Base-by-base conservation (phyloP, 768 basidiomycete species). In the Tephrocybe sp. region DNA sequence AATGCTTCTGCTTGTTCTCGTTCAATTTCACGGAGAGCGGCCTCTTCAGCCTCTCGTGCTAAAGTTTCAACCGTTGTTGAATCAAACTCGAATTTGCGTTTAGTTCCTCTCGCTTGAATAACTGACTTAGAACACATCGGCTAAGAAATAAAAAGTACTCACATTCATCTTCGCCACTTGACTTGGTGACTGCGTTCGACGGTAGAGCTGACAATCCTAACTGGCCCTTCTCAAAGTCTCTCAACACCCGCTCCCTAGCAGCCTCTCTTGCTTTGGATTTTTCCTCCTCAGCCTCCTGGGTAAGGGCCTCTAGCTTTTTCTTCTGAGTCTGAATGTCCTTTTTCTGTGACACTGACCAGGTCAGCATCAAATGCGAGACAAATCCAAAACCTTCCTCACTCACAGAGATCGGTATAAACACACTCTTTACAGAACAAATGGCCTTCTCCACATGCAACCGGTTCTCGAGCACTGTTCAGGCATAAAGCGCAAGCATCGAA, bases 361-460 rank as follows among this genome's bases (percentile, higher is more conserved):
- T 64, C 43, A 61, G 40, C 39, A 40, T 34, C 16, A 23, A 22
- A 13, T 9, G 12, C n/a, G 14, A 35, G 10, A 23, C 7, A 36
- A 32, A 1, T 8, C 16, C 11, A 3, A 26, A 26, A 23, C 48
- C 6, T 26, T 40, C 19, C 10, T 17, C 47, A 72, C 86, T 65
- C 71, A 90, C 89, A 66, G 23, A 96, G 80, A 62, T 95, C 91
- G 1, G 87, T 82, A 53, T 94, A 83, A 20, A 87, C 87, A 61
- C 97, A 98, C 70, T 98, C 96, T 64, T 89, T 92, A 77, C 97
- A 99, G 66, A 93, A 98, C 19, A 98, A 59, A 68, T 98, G 97
- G 0, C 97, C 97, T 45, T 89, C 80, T 23, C 73, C 67, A 61
- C 97, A 98, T 10, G 86, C 80, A 31, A 95, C 73, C 0, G 96